Evolutionary conservation across 352 stramenopile species (phyloP).

Genomic region (Globisporangium cylindrosporum): DNA sequence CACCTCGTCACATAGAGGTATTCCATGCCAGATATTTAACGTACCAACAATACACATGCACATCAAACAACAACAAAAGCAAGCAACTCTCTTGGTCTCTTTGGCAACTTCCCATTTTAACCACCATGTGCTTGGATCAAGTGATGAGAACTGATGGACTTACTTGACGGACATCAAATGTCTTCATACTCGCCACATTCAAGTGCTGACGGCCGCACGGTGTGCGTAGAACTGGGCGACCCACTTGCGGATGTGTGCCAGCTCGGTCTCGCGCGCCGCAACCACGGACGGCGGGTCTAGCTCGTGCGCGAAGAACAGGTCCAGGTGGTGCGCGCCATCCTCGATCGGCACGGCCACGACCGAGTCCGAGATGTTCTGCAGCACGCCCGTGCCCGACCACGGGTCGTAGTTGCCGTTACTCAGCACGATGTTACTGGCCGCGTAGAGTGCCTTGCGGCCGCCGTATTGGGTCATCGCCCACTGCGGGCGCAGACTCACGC

Average conservation of each 20-base stretch:
- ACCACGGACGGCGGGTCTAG: slow-evolving; percentile 78
- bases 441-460: slow-evolving; percentile 55
- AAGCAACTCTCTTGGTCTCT: not conserved
- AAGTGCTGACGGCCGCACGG: slow-evolving; percentile 17
- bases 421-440: slow-evolving; percentile 92
- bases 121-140: not conserved
- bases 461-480: slow-evolving; percentile 77
- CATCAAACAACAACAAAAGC: not conserved
- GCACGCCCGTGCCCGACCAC: slow-evolving; percentile 89
- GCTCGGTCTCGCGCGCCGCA: slow-evolving; percentile 67
- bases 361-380: slow-evolving; percentile 56
- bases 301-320: slow-evolving; percentile 90
- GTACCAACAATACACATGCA: slow-evolving; percentile 5
- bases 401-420: slow-evolving; percentile 94
- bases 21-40: slow-evolving; percentile 1
- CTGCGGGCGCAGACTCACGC: slow-evolving; percentile 53
- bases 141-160: not conserved
- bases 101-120: not conserved
- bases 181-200: slow-evolving; percentile 1
- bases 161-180: not conserved
- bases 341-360: slow-evolving; percentile 72
- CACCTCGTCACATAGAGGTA: not conserved
- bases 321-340: slow-evolving; percentile 84
- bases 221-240: slow-evolving; percentile 50
- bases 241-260: slow-evolving; percentile 83